A percentile compares a stretch with the other conserved stretches of the same genome.
Evolutionary conservation across 495 filamentous ascomycete genomes (phyloP).

Genomic region (Penicillium riverlandense): DNA sequence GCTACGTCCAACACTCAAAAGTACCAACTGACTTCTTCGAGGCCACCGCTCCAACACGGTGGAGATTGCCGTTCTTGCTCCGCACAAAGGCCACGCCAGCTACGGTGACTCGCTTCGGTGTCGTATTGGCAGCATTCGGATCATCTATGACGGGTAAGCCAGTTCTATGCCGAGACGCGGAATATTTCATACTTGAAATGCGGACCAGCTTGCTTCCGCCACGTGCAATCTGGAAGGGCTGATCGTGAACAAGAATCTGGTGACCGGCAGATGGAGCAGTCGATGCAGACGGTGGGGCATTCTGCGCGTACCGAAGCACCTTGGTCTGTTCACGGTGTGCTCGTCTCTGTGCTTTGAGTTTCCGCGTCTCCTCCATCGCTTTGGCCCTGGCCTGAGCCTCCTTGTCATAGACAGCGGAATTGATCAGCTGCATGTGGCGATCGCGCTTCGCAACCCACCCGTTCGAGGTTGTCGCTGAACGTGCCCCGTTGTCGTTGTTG

Average conservation of each 20-base stretch:
- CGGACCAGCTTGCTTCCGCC: conserved; percentile 82
- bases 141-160: conserved; percentile 52
- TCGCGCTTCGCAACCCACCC: conserved; percentile 75
- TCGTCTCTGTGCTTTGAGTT: conserved; percentile 49
- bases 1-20: neutral
- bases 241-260: conserved; percentile 67
- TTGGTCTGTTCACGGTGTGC: conserved; percentile 58
- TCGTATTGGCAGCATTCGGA: conserved; percentile 54
- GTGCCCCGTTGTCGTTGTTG: conserved; percentile 23
- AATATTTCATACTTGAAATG: conserved; percentile 54
- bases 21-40: conserved; percentile 30
- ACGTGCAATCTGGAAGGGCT: conserved; percentile 66
- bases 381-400: conserved; percentile 60
- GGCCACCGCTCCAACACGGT: conserved; percentile 48
- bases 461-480: conserved; percentile 22
- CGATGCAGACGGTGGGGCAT: conserved; percentile 29
- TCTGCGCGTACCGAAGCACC: conserved; percentile 38
- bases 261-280: conserved; percentile 38
- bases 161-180: conserved; percentile 7
- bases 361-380: conserved; percentile 66
- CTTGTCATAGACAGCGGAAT: conserved; percentile 73
- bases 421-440: conserved; percentile 86
- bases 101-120: conserved; percentile 70
- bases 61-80: conserved; percentile 87
- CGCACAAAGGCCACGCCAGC: conserved; percentile 82